These are phyloP conservation scores for Metarhizium album DNA, from an alignment of 2,329 filamentous ascomycete species.

Conservation along the genomic window DNA sequence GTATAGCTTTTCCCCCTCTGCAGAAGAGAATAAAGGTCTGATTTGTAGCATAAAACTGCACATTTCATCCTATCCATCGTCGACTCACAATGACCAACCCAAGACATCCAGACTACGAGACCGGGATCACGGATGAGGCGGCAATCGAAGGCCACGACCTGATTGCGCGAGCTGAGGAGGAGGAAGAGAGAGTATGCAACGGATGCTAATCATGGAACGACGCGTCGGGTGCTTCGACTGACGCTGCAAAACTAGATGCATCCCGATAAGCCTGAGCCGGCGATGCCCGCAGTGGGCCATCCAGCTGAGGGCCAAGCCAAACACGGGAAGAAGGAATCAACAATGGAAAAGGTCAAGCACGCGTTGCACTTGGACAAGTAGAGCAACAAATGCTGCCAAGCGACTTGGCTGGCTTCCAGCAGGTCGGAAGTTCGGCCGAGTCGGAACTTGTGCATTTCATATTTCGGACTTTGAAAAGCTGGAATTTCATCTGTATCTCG, in stretches of 20 bases:
- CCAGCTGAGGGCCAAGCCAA: neutral
- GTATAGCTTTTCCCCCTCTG: neutral
- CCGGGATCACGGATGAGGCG: neutral
- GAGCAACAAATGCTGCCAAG: neutral
- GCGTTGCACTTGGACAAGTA: slow-evolving; percentile 1
- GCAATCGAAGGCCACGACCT: neutral
- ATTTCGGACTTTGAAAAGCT: no score
- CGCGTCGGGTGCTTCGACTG: neutral
- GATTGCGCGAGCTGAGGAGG: slow-evolving; percentile 1
- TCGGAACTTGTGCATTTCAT: no score
- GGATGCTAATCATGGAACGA: neutral
- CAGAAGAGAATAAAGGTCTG: no score
- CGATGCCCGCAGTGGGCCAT: neutral
- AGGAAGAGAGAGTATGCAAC: neutral
- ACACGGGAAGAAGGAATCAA: neutral
- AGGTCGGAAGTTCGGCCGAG: neutral
- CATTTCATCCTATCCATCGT: neutral
- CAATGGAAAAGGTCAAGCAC: slow-evolving; percentile 1
- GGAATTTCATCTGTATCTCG: no score
- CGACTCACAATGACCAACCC: neutral
- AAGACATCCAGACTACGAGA: neutral
- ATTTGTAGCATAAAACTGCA: neutral
- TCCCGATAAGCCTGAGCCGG: neutral
- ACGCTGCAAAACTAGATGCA: neutral
- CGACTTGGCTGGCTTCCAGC: neutral